These are phyloP conservation scores for Neoscytalidium dimidiatum DNA, from an alignment of 2,329 filamentous ascomycete species.

Conservation along the genomic window DNA sequence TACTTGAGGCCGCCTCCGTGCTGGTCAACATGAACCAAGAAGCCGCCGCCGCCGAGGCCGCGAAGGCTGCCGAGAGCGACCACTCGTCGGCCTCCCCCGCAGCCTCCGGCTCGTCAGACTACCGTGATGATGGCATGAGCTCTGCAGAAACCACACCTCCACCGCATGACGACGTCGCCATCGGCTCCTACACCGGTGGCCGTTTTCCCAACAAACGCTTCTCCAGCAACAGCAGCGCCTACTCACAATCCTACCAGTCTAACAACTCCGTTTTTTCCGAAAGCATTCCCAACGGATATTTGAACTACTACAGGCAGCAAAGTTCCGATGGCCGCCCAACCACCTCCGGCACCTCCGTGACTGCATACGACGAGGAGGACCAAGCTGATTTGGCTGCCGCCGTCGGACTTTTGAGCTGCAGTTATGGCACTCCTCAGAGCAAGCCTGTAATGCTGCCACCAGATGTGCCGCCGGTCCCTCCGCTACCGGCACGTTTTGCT, in stretches of 20 bases:
- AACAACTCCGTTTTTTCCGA: slow-evolving; percentile 58
- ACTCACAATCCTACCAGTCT: slow-evolving; percentile 82
- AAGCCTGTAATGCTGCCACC: slow-evolving; percentile 63
- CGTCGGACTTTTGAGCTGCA: slow-evolving; percentile 87
- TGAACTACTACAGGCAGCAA: slow-evolving; percentile 67
- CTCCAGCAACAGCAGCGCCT: slow-evolving; percentile 52
- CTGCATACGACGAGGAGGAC: slow-evolving; percentile 68
- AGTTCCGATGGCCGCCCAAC: slow-evolving; percentile 66
- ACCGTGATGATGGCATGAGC: slow-evolving; percentile 70
- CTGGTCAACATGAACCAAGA: slow-evolving; percentile 82
- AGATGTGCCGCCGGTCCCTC: slow-evolving; percentile 84
- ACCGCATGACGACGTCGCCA: slow-evolving; percentile 64
- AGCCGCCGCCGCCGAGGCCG: slow-evolving; percentile 58
- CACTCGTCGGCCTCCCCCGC: slow-evolving; percentile 79
- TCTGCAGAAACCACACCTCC: slow-evolving; percentile 93
- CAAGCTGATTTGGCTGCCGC: slow-evolving; percentile 87
- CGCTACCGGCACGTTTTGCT: slow-evolving; percentile 78
- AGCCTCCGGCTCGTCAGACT: slow-evolving; percentile 77
- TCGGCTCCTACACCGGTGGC: slow-evolving; percentile 44
- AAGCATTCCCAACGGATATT: slow-evolving; percentile 52
- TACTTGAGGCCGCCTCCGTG: slow-evolving; percentile 95
- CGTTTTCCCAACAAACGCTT: slow-evolving; percentile 45
- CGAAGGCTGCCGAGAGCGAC: slow-evolving; percentile 73
- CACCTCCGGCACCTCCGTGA: slow-evolving; percentile 63
- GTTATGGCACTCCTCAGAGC: slow-evolving; percentile 77